phyloP scores from a whole-genome alignment of 2,329 filamentous ascomycete genomes.

The Annulohypoxylon truncatum region DNA sequence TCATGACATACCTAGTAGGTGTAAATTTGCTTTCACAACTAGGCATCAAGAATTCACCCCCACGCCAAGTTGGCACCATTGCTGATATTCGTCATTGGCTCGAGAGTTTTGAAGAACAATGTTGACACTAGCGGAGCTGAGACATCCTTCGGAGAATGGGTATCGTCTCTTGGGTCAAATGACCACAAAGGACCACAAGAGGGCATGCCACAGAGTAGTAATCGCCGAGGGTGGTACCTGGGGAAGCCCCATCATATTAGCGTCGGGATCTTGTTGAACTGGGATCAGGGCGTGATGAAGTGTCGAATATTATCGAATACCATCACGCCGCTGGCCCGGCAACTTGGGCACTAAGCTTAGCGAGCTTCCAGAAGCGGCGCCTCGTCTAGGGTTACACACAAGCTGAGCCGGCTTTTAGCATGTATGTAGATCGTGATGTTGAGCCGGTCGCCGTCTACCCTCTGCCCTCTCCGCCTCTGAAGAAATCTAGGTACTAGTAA shows the following conservation, averaged over 20 bases:
- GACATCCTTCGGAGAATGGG: constrained; percentile 26
- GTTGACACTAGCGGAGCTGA: constrained; percentile 22
- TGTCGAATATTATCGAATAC: constrained; percentile 19
- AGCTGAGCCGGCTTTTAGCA: constrained; percentile 24
- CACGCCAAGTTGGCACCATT: constrained; percentile 17
- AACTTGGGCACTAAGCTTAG: constrained; percentile 30
- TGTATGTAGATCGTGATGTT: constrained; percentile 37
- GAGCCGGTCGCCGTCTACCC: constrained; percentile 11
- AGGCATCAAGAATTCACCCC: not conserved
- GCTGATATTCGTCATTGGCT: constrained; percentile 4
- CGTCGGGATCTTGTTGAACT: constrained; percentile 11
- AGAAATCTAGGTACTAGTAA: not conserved
- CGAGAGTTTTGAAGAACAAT: constrained; percentile 10
- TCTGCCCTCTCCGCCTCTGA: not conserved
- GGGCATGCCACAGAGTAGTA: constrained; percentile 17
- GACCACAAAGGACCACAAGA: constrained; percentile 2
- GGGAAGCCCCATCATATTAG: constrained; percentile 16
- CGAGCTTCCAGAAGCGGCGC: constrained; percentile 19
- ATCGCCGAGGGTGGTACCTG: constrained; percentile 27
- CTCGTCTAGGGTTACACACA: not conserved
- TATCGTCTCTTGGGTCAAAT: constrained; percentile 23
- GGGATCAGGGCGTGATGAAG: constrained; percentile 8
- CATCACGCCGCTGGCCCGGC: constrained; percentile 32
- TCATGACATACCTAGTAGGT: constrained; percentile 20
- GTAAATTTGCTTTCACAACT: constrained; percentile 22